phyloP scores from a whole-genome alignment of 1,284 basidiomycete genomes.

The Pascua guehoae region DNA sequence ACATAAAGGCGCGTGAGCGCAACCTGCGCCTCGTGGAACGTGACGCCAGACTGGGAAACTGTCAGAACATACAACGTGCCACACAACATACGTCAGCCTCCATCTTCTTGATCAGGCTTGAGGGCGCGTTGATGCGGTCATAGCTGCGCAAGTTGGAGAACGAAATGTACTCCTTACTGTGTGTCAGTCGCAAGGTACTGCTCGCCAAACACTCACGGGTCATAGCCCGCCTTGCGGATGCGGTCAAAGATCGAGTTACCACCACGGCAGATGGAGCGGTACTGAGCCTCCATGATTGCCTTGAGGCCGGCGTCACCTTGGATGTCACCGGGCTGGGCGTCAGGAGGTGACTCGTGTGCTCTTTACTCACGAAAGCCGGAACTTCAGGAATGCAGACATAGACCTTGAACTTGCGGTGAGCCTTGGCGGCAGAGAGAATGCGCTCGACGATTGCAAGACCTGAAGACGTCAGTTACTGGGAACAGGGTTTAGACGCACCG shows the following conservation, averaged over 20 bases:
- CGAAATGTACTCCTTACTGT: constrained; percentile 52
- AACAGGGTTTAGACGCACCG: constrained; percentile 45
- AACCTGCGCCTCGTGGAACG: constrained; percentile 78
- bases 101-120: constrained; percentile 62
- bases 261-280: constrained; percentile 78
- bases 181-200: not conserved
- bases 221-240: constrained; percentile 70
- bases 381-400: constrained; percentile 70
- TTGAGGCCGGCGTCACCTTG: constrained; percentile 67
- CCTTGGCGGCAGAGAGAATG: constrained; percentile 70
- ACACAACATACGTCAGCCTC: constrained; percentile 53
- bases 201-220: constrained; percentile 58
- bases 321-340: constrained; percentile 62
- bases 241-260: constrained; percentile 80
- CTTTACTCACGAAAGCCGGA: constrained; percentile 43
- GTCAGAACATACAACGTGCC: constrained; percentile 7
- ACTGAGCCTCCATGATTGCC: constrained; percentile 51
- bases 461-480: too few species aligned
- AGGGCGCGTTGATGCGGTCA: constrained; percentile 80
- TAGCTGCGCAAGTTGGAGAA: constrained; percentile 88
- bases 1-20: constrained; percentile 81
- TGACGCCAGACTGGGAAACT: constrained; percentile 60
- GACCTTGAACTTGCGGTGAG: constrained; percentile 70
- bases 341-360: constrained; percentile 24
- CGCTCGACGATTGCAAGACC: constrained; percentile 67